Conservation (phyloP, 164 flowering plant species). For the Cinnamomum chago region DNA sequence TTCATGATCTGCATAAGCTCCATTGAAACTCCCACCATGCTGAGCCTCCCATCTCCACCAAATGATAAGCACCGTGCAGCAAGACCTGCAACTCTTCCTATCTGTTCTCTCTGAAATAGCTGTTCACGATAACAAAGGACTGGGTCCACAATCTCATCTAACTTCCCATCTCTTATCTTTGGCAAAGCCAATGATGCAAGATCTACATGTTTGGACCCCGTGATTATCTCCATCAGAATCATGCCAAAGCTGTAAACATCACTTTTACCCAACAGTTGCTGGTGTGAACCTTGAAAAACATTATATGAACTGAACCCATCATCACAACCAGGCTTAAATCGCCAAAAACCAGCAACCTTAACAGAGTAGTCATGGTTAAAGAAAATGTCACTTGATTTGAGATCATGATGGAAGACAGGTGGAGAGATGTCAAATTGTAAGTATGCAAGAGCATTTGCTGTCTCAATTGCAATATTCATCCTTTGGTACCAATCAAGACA, state of each 20-base stretch:
- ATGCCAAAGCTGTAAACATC: conserved; percentile 62
- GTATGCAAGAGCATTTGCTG: conserved; percentile 52
- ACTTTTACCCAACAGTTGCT: conserved; percentile 13
- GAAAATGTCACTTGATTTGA: conserved; percentile 46
- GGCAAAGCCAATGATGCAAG: conserved; percentile 33
- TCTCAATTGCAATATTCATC: conserved; percentile 52
- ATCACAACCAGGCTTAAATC: conserved; percentile 14
- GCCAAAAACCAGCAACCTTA: conserved; percentile 47
- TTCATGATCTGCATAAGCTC: conserved; percentile 43
- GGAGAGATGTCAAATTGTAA: conserved; percentile 51
- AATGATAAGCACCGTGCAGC: conserved; percentile 64
- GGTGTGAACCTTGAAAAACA: conserved; percentile 13
- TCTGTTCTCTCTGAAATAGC: conserved; percentile 46
- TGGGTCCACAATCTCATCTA: conserved; percentile 78
- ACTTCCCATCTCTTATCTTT: conserved; percentile 51
- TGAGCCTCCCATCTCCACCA: conserved; percentile 51
- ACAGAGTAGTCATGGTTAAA: conserved; percentile 47
- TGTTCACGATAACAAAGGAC: conserved; percentile 57
- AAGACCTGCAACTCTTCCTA: conserved; percentile 52
- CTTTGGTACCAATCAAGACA: conserved; percentile 59
- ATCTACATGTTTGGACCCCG: conserved; percentile 39
- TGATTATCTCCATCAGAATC: conserved; percentile 55
- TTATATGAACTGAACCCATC: conserved; percentile 5
- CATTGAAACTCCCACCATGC: conserved; percentile 58
- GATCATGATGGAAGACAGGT: conserved; percentile 53